A percentile compares a stretch with the other conserved stretches of the same genome.
phyloP scores from a whole-genome alignment of 768 basidiomycete genomes.

The Lepiota venenata region DNA sequence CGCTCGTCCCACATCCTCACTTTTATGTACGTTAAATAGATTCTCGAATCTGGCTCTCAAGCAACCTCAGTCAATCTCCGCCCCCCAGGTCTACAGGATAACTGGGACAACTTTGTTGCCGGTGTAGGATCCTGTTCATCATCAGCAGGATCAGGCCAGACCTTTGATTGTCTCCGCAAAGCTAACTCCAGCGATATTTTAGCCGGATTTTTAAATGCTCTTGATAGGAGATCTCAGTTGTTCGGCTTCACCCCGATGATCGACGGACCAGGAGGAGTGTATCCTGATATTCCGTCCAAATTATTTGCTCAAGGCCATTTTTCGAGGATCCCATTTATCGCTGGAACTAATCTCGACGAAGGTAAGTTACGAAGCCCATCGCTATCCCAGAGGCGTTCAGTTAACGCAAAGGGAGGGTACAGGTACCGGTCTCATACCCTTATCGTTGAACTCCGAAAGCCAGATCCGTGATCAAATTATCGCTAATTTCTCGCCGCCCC shows the following conservation, averaged over 20 bases:
- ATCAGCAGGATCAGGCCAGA: conserved; percentile 20
- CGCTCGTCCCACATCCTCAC: not conserved
- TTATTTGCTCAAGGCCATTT: conserved; percentile 24
- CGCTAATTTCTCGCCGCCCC: conserved; percentile 25
- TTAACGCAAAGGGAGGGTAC: not conserved
- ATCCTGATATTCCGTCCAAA: conserved; percentile 35
- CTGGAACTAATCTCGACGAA: conserved; percentile 43
- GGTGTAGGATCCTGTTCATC: conserved; percentile 31
- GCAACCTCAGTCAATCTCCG: conserved; percentile 28
- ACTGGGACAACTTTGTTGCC: conserved; percentile 37
- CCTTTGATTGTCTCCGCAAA: conserved; percentile 31
- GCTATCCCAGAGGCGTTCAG: not conserved
- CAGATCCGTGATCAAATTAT: conserved; percentile 24
- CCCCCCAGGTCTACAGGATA: conserved; percentile 26
- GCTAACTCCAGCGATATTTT: conserved; percentile 23
- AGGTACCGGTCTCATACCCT: conserved; percentile 35
- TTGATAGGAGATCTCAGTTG: conserved; percentile 13
- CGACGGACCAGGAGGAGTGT: conserved; percentile 37
- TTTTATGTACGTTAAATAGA: conserved; percentile 20
- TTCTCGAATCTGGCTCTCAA: conserved; percentile 40
- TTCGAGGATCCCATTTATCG: conserved; percentile 39
- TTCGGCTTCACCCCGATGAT: conserved; percentile 35
- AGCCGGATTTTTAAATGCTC: conserved; percentile 15
- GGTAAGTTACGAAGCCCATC: conserved; percentile 24
- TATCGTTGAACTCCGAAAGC: conserved; percentile 18